Evolutionary conservation across 176 grass and related monocot species (phyloP).

Genomic region (Hsuehochloa calcarea): DNA sequence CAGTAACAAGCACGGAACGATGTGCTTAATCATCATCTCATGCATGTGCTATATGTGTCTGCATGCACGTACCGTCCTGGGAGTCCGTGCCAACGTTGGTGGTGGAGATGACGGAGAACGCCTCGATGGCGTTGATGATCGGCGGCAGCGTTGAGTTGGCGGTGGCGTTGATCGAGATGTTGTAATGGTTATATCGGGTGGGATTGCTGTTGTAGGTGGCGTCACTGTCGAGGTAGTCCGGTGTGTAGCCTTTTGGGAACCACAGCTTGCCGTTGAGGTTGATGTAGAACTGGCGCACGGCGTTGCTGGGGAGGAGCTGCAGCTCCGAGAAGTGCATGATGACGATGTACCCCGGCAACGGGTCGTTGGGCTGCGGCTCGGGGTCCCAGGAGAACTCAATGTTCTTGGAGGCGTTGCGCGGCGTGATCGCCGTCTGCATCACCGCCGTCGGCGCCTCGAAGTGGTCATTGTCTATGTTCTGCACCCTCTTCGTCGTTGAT

Average conservation of each 20-base stretch:
- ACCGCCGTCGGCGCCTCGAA: too few species aligned
- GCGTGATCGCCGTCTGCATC: too few species aligned
- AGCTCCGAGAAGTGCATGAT: conserved; percentile 40
- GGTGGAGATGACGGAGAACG: conserved; percentile 47
- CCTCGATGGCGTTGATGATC: conserved; percentile 49
- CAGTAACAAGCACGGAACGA: not conserved
- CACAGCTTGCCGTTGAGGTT: not conserved
- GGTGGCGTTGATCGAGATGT: conserved; percentile 35
- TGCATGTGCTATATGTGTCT: too few species aligned
- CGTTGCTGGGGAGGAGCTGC: conserved; percentile 12
- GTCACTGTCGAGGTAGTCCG: not conserved
- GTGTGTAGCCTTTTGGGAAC: not conserved
- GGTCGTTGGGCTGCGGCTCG: too few species aligned
- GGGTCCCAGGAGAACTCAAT: too few species aligned
- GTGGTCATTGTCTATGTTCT: too few species aligned
- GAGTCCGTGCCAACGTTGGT: conserved; percentile 23
- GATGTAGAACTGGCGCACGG: conserved; percentile 31
- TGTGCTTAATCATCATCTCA: too few species aligned
- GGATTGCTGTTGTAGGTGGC: not conserved
- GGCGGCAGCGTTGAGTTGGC: conserved; percentile 45
- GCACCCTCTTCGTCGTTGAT: too few species aligned
- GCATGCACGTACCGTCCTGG: conserved; percentile 34
- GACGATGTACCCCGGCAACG: too few species aligned
- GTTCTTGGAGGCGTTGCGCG: too few species aligned
- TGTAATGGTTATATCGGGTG: not conserved